A percentile compares a stretch with the other conserved stretches of the same genome.
phyloP scores from a whole-genome alignment of 352 stramenopile genomes.

The Aphanomyces euteiches region DNA sequence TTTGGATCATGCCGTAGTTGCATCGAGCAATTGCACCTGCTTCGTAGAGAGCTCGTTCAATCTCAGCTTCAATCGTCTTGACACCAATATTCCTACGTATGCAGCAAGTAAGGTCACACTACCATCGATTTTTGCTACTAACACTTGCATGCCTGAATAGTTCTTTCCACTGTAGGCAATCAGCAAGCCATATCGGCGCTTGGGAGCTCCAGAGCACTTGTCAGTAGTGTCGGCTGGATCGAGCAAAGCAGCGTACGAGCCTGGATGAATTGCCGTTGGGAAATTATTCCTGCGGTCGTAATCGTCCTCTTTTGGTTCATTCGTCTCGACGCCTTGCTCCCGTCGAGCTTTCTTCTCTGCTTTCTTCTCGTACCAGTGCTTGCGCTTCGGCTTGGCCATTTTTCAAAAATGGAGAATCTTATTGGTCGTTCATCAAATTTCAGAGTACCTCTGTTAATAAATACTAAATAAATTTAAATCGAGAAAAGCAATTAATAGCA shows the following conservation, averaged over 20 bases:
- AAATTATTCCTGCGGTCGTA: constrained; percentile 55
- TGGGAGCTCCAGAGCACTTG: constrained; percentile 31
- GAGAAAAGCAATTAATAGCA: too few species aligned
- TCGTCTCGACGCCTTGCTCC: constrained; percentile 19
- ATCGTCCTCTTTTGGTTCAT: constrained; percentile 33
- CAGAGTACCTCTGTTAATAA: background rate
- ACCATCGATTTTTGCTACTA: constrained; percentile 10
- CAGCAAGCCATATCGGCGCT: constrained; percentile 77
- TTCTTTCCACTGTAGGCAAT: constrained; percentile 85
- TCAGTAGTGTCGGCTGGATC: constrained; percentile 21
- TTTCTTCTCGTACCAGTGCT: constrained; percentile 54
- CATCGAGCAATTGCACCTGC: constrained; percentile 78
- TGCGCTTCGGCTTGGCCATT: constrained; percentile 14
- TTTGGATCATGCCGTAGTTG: constrained; percentile 89
- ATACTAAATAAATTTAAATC: constrained; percentile 8
- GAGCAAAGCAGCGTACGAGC: constrained; percentile 68
- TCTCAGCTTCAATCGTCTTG: constrained; percentile 86
- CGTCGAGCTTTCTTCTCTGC: constrained; percentile 40
- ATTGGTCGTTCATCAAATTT: background rate
- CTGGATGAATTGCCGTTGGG: constrained; percentile 59
- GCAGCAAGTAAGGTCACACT: too few species aligned
- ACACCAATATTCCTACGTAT: constrained; percentile 74
- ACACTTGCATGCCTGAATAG: constrained; percentile 89
- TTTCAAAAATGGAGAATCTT: background rate
- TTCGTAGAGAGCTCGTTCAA: constrained; percentile 84